Evolutionary conservation across 352 stramenopile genomes (phyloP), one percentile per base, ranked within the genome.

Genomic region (Phytophthora citrophthora): DNA sequence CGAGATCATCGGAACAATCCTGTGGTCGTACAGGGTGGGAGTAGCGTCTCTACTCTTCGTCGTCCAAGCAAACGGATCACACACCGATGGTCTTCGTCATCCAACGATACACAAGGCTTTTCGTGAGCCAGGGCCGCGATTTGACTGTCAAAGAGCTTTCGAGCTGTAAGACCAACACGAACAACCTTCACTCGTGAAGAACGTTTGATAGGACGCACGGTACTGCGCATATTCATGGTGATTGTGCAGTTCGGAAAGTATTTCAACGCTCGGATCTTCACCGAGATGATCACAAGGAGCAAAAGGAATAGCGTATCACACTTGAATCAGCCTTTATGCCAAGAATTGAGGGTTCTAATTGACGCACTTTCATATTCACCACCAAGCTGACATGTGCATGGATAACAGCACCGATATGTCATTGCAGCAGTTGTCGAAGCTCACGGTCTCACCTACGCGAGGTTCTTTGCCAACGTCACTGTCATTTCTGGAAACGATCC

Each of bases 401-500:
- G 26, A 43, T 32, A 23, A 5, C 12, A 52, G 8, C n/a, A 50
- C 39, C n/a, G 40, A 16, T 5, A 39, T 29, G 51, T 44, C 18
- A 38, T 50, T 41, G 12, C 59, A 60, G n/a, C 56, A 58, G 16
- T 53, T 77, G 13, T 60, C 50, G 18, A 70, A 67, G n/a, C 45
- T 63, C 15, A 31, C n/a, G 15, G 13, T 75, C 31, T 36, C 55
- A n/a, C 70, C 70, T 26, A 63, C 58, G 10, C 59, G 54, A 1
- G 46, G 24, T 12, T 76, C 71, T 2, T 44, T 55, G 5, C 49
- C 58, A 31, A 23, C 51, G 1, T 29, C 66, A 9, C 43, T 74
- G 27, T 50, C 49, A 29, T 74, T 76, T 47, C 63, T 80, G 34
- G 40, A 70, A 15, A 69, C 50, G 20, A 76, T 85, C 60, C 64